Base-by-base conservation (phyloP, 345 rosid genomes). In the Schrenkiella parvula region DNA sequence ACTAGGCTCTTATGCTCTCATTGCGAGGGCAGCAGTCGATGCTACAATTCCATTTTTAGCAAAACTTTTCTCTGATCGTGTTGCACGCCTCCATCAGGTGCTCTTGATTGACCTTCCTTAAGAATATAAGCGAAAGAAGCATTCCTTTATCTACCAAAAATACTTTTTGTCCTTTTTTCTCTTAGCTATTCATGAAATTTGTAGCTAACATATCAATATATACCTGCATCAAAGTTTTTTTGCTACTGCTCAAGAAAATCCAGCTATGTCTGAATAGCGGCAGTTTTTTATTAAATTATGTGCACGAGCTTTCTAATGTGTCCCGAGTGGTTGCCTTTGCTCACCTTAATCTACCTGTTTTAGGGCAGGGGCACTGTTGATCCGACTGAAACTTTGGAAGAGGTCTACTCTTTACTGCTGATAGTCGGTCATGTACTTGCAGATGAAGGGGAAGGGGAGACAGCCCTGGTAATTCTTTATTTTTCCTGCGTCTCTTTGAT, bases 381-480 rank as follows among this genome's bases (percentile, higher is more conserved):
- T 80, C 93, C 79, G 32, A 95, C 90, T 15, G 88, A 82, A 79
- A 88, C 86, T 72, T 72, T 95, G 84, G 99, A 95, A 78, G 99
- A 95, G 82, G 83, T 89, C 54, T 95, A 89, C 81, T 91, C 96
- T 13, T 81, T 95, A 79, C 78, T 91, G 79, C 73, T 95, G 47
- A 84, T 95, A 79, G 82, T 80, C 32, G 99, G 99, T 69, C 97
- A 95, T 81, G 87, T 95, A 63, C 91, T 95, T 81, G 97, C 95
- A 46, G 99, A 95, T 82, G 99, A 95, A 84, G 96, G 97, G 69
- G 97, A 95, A 72, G 97, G 99, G 68, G 99, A 95, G 82, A 95
- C 97, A 6, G 97, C 99, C 60, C 60, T 95, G 97, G 99, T 95
- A 88, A 60, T 26, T 76, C 14, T 35, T 72, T 75, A 28, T 26